Evolutionary conservation across 805 yeast species (phyloP).

Genomic region (Monosporozyma aerobia): DNA sequence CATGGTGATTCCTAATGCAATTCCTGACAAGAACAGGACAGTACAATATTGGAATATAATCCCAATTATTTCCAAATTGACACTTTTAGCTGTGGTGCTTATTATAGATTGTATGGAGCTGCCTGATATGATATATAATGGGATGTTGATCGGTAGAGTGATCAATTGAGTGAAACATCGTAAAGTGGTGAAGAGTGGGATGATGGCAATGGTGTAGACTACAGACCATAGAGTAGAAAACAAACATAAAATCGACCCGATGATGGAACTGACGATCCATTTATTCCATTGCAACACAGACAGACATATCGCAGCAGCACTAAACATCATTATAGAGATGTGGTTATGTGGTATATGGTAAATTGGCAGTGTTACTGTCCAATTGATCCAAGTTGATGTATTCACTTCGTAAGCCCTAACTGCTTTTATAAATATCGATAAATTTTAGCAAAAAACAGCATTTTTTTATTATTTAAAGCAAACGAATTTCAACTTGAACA

Average conservation of each 20-base stretch:
- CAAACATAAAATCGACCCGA: neutral
- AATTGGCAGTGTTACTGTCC: neutral
- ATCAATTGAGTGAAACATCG: neutral
- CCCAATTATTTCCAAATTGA: constrained; percentile 11
- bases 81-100: constrained; percentile 11
- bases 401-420: neutral
- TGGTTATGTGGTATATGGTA: neutral
- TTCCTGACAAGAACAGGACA: constrained; percentile 17
- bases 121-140: constrained; percentile 17
- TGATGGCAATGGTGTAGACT: neutral
- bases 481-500: neutral
- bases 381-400: neutral
- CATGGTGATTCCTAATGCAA: neutral
- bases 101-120: constrained; percentile 15
- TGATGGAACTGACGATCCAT: neutral
- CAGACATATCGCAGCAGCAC: neutral
- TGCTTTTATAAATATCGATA: neutral
- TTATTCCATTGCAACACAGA: neutral
- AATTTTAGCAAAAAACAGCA: neutral
- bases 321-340: neutral
- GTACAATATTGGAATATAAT: constrained; percentile 19
- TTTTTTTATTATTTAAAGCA: neutral
- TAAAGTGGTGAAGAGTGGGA: neutral
- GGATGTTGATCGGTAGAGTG: constrained; percentile 21
- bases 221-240: neutral